These are phyloP conservation scores for Begonia peltatifolia DNA, from an alignment of 306 rosid species.

Conservation along the genomic window DNA sequence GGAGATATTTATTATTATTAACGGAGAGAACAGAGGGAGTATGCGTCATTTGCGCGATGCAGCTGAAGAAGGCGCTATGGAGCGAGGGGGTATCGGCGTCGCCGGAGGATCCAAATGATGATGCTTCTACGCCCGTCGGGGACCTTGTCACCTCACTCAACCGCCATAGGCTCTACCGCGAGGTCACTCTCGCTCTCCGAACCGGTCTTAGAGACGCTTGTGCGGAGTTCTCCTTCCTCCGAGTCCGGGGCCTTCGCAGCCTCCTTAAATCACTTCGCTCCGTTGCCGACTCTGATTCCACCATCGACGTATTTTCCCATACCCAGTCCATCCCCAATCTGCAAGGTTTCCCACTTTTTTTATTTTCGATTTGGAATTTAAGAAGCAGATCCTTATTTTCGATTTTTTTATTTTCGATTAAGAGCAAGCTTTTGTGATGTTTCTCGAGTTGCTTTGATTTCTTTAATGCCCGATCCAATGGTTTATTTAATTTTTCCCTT, in stretches of 20 bases:
- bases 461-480: slow-evolving; percentile 1
- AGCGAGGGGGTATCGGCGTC: slow-evolving; percentile 29
- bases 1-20: neutral
- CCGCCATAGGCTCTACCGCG: slow-evolving; percentile 54
- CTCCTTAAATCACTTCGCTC: slow-evolving; percentile 78
- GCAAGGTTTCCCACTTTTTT: slow-evolving; percentile 31
- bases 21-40: neutral
- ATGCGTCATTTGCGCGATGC: slow-evolving; percentile 19
- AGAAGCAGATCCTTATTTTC: too few relatives aligned
- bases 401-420: too few relatives aligned
- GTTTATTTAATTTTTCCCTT: neutral
- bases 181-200: slow-evolving; percentile 70
- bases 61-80: slow-evolving; percentile 68
- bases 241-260: slow-evolving; percentile 63
- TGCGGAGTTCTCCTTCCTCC: slow-evolving; percentile 85
- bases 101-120: slow-evolving; percentile 10
- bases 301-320: slow-evolving; percentile 47
- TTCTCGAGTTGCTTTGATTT: neutral
- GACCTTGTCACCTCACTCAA: slow-evolving; percentile 54
- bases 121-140: slow-evolving; percentile 14
- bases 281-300: slow-evolving; percentile 54
- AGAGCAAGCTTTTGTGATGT: neutral
- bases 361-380: too few relatives aligned
- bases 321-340: slow-evolving; percentile 62
- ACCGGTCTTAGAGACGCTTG: slow-evolving; percentile 65